Conservation (phyloP, 2,329 filamentous ascomycete genomes). For the Xylaria hypoxylon region DNA sequence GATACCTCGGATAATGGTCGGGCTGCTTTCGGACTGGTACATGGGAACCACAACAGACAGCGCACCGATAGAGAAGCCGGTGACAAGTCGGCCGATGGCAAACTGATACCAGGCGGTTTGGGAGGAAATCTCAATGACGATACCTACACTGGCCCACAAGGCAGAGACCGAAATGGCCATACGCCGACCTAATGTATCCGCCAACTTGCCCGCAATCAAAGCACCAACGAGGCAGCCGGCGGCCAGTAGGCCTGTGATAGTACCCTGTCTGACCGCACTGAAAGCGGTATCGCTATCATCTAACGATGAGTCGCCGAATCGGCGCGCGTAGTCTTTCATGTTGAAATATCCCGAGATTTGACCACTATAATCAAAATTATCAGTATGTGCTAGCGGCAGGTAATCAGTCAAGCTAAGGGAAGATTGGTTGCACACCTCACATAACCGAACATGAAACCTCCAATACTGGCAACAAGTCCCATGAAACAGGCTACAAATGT, state of each 20-base stretch:
- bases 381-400: background rate
- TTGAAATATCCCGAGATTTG: slow-evolving; percentile 71
- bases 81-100: slow-evolving; percentile 73
- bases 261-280: slow-evolving; percentile 69
- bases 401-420: background rate
- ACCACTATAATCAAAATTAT: slow-evolving; percentile 55
- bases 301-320: slow-evolving; percentile 63
- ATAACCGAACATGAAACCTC: slow-evolving; percentile 70
- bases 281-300: slow-evolving; percentile 58
- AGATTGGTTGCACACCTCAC: slow-evolving; percentile 56
- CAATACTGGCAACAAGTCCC: slow-evolving; percentile 64
- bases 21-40: slow-evolving; percentile 76
- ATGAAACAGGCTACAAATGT: slow-evolving; percentile 59
- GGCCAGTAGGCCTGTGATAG: slow-evolving; percentile 72
- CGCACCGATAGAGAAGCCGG: slow-evolving; percentile 73
- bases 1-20: slow-evolving; percentile 71
- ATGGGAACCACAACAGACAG: slow-evolving; percentile 74
- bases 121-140: slow-evolving; percentile 72
- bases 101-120: slow-evolving; percentile 70
- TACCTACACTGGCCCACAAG: slow-evolving; percentile 72
- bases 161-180: slow-evolving; percentile 71
- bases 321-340: slow-evolving; percentile 66
- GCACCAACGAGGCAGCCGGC: slow-evolving; percentile 70
- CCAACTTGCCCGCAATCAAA: slow-evolving; percentile 68
- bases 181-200: slow-evolving; percentile 71